Percentiles rank a stretch among this genome's conserved stretches.
Conservation (phyloP, 2,329 filamentous ascomycete genomes). For the Alternaria panax region DNA sequence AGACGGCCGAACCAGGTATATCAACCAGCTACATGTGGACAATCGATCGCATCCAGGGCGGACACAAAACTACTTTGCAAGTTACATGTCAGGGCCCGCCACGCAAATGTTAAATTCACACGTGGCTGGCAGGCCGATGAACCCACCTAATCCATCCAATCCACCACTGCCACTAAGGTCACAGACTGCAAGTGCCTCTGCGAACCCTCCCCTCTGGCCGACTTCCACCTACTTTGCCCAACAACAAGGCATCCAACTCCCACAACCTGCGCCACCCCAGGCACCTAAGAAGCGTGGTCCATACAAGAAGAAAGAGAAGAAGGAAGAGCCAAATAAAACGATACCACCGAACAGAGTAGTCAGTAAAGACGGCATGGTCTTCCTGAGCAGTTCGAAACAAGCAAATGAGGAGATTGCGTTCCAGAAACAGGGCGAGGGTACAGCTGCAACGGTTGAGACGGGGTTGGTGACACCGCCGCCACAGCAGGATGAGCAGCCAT, state of each 20-base stretch:
- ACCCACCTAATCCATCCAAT: not conserved
- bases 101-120: not conserved
- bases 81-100: not conserved
- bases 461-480: not conserved
- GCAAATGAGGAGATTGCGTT: not conserved
- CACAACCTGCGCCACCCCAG: not conserved
- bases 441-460: not conserved
- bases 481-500: not conserved
- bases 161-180: not conserved
- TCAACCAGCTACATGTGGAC: not conserved
- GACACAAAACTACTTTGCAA: not conserved
- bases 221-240: not conserved
- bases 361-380: not conserved
- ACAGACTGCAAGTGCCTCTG: not conserved
- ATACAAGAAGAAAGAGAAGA: not conserved
- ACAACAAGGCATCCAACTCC: not conserved
- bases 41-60: not conserved
- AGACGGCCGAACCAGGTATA: not conserved
- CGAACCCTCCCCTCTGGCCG: not conserved
- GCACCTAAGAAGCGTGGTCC: not conserved
- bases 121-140: not conserved
- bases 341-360: not conserved
- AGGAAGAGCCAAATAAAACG: no score
- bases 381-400: not conserved
- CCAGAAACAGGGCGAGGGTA: not conserved